Evolutionary conservation across 441 rosid genomes (phyloP), one percentile per base, ranked within the genome.

Genomic region (Jatropha multifida): DNA sequence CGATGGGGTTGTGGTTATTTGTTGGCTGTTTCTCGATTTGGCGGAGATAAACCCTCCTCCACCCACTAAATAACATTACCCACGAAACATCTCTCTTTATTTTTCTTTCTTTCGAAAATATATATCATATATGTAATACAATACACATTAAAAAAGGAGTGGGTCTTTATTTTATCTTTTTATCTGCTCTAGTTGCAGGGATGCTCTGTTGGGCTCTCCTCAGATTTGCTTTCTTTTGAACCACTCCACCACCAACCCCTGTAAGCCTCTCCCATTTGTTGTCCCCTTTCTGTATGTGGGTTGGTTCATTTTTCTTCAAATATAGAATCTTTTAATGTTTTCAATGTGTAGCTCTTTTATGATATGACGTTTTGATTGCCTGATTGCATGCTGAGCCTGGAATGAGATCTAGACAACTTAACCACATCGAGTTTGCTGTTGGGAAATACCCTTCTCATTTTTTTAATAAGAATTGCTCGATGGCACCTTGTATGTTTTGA

Each of bases 1-100:
- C 74, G 92, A 93, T 93, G 90, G 74, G 96, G 89, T 85, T 85
- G 81, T 76, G 15, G 78, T 86, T 60, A 17, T 7, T n/a, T 0
- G 1, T 27, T 81, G 86, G 85, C 75, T 51, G 63, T 68, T 74
- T 78, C 76, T 82, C 72, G 77, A 79, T 82, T 72, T 74, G 72
- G 83, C 82, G 52, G 79, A 87, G 80, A 77, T 48, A 73, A 60
- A 81, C 72, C 78, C 82, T 41, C 88, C 73, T 20, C 86, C 93
- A 88, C 90, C 90, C 84, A 78, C 90, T 76, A 32, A 85, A 76
- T 41, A 44, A 7, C 48, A 27, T 49, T 17, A 61, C 74, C 77
- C 83, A 82, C 86, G 85, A 81, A 81, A 77, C 74, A 40, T 73
- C 27, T 59, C 61, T 54, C 76, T 20, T 44, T 18, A 68, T 32